phyloP scores from a whole-genome alignment of 2,329 filamentous ascomycete genomes.

The Cordyceps pruinosa region DNA sequence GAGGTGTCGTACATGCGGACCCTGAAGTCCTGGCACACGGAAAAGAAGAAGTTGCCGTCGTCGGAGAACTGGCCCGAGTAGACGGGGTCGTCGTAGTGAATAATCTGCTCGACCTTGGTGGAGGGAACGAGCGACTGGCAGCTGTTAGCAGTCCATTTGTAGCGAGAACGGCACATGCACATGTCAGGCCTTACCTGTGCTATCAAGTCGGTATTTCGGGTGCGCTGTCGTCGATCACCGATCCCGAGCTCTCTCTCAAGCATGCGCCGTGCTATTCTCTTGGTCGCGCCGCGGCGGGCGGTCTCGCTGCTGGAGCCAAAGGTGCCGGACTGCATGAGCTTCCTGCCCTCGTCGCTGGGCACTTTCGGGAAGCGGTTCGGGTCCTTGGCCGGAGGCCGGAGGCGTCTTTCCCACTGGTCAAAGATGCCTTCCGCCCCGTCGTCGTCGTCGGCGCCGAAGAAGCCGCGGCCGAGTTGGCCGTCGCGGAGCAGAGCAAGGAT shows the following conservation, averaged over 20 bases:
- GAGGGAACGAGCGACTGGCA: conserved; percentile 66
- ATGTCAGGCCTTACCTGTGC: conserved; percentile 59
- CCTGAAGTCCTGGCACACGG: conserved; percentile 84
- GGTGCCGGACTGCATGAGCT: conserved; percentile 73
- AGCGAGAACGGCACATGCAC: too few relatives aligned
- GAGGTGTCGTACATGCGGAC: conserved; percentile 97
- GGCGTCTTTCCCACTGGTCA: conserved; percentile 38
- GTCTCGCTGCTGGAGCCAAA: conserved; percentile 65
- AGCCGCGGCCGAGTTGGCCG: conserved; percentile 29
- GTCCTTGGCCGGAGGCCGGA: conserved; percentile 36
- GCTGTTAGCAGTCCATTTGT: conserved; percentile 3
- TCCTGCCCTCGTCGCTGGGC: conserved; percentile 67
- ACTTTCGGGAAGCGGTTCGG: conserved; percentile 69
- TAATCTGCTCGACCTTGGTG: conserved; percentile 72
- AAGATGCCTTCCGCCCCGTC: conserved; percentile 24
- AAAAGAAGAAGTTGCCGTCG: conserved; percentile 96
- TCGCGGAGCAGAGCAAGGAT: conserved; percentile 35
- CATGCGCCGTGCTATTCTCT: conserved; percentile 55
- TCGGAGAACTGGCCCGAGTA: conserved; percentile 96
- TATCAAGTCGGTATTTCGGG: conserved; percentile 58
- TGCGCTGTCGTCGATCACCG: conserved; percentile 52
- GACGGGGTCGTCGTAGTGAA: conserved; percentile 78
- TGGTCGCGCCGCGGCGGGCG: conserved; percentile 48
- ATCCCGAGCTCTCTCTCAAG: conserved; percentile 76
- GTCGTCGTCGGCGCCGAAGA: conserved; percentile 32